A percentile compares a stretch with the other conserved stretches of the same genome.
Evolutionary conservation across 2,329 filamentous ascomycete species (phyloP).

Genomic region (Trichoderma harzianum): DNA sequence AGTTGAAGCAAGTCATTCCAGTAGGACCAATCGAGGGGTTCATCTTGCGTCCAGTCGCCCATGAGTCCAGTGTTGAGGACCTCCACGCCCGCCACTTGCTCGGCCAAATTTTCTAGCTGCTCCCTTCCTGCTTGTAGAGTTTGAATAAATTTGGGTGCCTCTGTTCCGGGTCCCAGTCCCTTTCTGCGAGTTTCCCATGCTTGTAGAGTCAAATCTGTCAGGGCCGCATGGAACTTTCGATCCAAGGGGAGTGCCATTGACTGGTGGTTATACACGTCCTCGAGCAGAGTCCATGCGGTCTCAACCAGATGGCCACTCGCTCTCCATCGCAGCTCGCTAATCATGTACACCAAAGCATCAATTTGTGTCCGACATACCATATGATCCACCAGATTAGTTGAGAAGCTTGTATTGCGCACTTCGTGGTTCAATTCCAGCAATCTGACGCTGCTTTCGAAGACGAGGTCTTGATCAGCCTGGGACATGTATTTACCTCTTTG

Average conservation of each 20-base stretch:
- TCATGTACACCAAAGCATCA: constrained; percentile 2
- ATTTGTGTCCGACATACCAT: background rate
- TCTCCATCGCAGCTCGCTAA: background rate
- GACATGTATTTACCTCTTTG: background rate
- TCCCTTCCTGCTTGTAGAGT: background rate
- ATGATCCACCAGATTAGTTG: background rate
- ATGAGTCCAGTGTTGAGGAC: background rate
- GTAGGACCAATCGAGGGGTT: background rate
- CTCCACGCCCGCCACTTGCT: background rate
- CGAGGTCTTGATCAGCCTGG: background rate
- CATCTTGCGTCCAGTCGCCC: background rate
- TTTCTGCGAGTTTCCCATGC: background rate
- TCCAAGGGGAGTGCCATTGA: background rate
- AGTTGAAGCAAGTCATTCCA: background rate
- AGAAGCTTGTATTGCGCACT: background rate
- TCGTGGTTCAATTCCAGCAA: background rate
- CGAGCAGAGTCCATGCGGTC: background rate
- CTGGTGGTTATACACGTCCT: background rate
- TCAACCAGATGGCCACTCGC: background rate
- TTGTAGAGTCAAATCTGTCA: background rate
- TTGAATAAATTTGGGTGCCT: background rate
- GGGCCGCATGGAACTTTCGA: background rate
- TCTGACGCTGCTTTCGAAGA: constrained; percentile 5
- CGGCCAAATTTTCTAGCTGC: background rate
- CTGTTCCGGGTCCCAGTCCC: background rate